These are phyloP conservation scores for Spergularia bocconei DNA, from an alignment of 148 eudicot species.

Conservation along the genomic window DNA sequence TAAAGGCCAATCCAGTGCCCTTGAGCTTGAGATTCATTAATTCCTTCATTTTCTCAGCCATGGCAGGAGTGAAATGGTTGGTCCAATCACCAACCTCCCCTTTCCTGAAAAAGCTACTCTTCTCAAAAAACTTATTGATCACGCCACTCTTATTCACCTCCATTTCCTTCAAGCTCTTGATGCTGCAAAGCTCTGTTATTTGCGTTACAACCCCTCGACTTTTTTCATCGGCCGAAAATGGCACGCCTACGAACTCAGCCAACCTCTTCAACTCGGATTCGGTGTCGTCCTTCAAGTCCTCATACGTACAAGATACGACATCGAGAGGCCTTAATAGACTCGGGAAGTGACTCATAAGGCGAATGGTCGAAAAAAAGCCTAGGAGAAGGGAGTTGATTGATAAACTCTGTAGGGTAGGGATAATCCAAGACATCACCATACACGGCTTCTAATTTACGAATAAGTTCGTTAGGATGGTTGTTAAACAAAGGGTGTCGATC, in stretches of 20 bases:
- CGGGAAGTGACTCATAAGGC: constrained; percentile 3
- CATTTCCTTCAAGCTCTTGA: constrained; percentile 10
- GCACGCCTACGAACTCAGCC: constrained; percentile 13
- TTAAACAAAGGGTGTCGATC: constrained; percentile 4
- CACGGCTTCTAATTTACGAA: background rate
- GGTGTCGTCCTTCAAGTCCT: constrained; percentile 8
- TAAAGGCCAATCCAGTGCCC: constrained; percentile 13
- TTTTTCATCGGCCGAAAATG: constrained; percentile 4
- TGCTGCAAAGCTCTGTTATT: constrained; percentile 8
- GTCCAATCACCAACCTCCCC: constrained; percentile 19
- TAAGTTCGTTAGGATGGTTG: constrained; percentile 12
- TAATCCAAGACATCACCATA: background rate
- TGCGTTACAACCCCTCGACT: background rate
- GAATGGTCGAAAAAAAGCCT: constrained; percentile 12
- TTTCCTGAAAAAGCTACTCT: constrained; percentile 14
- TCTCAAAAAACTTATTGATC: constrained; percentile 11
- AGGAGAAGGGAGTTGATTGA: constrained; percentile 5
- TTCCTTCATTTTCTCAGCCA: constrained; percentile 4
- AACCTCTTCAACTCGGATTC: background rate
- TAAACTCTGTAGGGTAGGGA: background rate
- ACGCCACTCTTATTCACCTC: constrained; percentile 17
- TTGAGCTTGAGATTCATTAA: constrained; percentile 15
- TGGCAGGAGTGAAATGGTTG: background rate
- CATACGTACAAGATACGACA: constrained; percentile 11
- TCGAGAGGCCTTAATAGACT: background rate